Evolutionary conservation across 1,139 yeast species (phyloP).

Genomic region (Lodderomyces metapsilosis): DNA sequence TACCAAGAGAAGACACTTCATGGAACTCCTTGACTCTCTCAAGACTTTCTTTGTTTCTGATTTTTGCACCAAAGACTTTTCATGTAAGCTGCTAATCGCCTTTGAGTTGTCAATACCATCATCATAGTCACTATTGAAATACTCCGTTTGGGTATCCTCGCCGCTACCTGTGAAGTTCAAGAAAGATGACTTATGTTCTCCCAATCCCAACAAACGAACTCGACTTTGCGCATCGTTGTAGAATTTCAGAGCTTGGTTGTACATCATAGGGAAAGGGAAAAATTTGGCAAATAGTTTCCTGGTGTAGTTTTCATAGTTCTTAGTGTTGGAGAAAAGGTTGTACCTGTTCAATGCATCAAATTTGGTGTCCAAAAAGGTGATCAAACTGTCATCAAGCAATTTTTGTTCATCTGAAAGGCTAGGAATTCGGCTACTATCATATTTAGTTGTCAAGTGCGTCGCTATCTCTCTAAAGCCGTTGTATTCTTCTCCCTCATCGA

Average conservation of each 20-base stretch:
- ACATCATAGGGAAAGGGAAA: constrained; percentile 85
- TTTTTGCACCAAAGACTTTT: constrained; percentile 43
- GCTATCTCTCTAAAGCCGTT: constrained; percentile 55
- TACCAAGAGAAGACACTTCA: constrained; percentile 48
- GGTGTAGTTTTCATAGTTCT: constrained; percentile 65
- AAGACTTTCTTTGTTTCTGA: constrained; percentile 41
- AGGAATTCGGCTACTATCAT: constrained; percentile 7
- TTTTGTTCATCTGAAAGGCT: constrained; percentile 15
- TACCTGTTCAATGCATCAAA: constrained; percentile 56
- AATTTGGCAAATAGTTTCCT: constrained; percentile 57
- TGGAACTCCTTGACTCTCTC: constrained; percentile 50
- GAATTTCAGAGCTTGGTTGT: constrained; percentile 64
- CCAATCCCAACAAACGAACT: constrained; percentile 41
- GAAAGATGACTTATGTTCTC: constrained; percentile 28
- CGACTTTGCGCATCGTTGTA: constrained; percentile 49
- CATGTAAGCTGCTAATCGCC: constrained; percentile 52
- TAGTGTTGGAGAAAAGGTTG: constrained; percentile 56
- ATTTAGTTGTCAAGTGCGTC: constrained; percentile 21
- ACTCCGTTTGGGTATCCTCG: constrained; percentile 26
- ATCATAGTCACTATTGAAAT: constrained; percentile 23
- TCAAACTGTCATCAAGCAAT: constrained; percentile 25
- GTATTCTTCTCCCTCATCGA: constrained; percentile 24
- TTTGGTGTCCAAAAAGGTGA: constrained; percentile 36
- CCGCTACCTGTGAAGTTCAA: constrained; percentile 20
- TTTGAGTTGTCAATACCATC: constrained; percentile 25